These are phyloP conservation scores for Lipomyces chichibuensis DNA, from an alignment of 805 yeast genomes.

Conservation along the genomic window DNA sequence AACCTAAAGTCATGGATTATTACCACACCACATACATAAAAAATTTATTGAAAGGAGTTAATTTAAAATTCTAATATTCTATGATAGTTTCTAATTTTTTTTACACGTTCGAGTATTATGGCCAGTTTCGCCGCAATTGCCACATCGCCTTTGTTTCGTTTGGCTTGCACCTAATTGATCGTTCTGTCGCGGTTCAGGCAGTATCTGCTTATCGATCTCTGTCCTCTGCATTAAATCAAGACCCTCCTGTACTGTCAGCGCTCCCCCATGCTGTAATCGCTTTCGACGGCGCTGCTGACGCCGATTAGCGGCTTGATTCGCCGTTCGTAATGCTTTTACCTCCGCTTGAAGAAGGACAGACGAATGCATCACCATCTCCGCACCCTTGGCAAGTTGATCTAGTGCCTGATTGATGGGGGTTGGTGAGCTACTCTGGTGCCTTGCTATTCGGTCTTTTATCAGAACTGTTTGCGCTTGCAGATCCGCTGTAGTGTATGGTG, in stretches of 20 bases:
- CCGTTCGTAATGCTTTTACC: not conserved
- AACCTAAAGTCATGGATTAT: not conserved
- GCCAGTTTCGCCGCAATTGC: slow-evolving; percentile 3
- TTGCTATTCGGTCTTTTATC: not conserved
- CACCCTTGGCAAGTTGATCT: not conserved
- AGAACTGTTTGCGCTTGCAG: no score
- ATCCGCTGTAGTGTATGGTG: no score
- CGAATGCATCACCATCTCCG: slow-evolving; percentile 2
- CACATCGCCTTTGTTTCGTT: slow-evolving; percentile 3
- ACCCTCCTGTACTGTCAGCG: not conserved
- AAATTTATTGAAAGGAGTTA: not conserved
- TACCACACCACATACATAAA: not conserved
- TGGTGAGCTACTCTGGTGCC: slow-evolving; percentile 1
- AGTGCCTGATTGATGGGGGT: not conserved
- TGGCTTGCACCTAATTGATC: not conserved
- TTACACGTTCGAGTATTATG: not conserved
- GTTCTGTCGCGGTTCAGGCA: not conserved
- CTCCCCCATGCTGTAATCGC: not conserved
- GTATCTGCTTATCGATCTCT: not conserved
- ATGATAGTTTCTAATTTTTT: not conserved
- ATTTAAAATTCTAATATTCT: not conserved
- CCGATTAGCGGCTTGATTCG: not conserved
- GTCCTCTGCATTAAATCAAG: not conserved
- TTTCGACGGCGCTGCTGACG: not conserved
- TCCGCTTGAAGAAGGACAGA: not conserved